phyloP scores from a whole-genome alignment of 192 early-diverging fungal species.

The Podila verticillata region DNA sequence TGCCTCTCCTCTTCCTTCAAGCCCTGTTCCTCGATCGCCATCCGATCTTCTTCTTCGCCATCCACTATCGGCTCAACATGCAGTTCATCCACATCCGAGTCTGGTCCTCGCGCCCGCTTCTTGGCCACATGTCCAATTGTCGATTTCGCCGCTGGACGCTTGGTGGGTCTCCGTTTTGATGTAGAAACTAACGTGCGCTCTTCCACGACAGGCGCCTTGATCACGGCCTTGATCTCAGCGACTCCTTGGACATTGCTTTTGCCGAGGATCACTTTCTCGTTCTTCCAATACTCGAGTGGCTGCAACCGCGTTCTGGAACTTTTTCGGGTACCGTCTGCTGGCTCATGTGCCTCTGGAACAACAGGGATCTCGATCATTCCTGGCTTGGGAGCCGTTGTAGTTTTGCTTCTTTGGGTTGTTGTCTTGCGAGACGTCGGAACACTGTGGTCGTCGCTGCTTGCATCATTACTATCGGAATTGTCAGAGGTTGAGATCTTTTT shows the following conservation, averaged over 20 bases:
- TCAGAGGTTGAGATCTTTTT: background rate
- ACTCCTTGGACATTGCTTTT: background rate
- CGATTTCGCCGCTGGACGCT: background rate
- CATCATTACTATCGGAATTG: background rate
- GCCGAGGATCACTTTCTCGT: constrained; percentile 20
- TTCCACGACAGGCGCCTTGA: constrained; percentile 3
- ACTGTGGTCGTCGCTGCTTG: background rate
- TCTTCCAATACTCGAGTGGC: constrained; percentile 34
- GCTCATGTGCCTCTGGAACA: background rate
- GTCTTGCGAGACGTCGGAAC: constrained; percentile 1
- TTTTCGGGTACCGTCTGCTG: constrained; percentile 7
- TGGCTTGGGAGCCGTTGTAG: background rate
- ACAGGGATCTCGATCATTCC: constrained; percentile 4
- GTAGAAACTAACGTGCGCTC: background rate
- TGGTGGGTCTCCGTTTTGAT: background rate
- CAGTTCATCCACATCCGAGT: background rate
- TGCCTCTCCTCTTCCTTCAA: background rate
- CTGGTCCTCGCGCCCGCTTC: background rate
- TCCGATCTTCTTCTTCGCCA: background rate
- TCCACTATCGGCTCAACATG: background rate
- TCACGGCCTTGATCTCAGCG: constrained; percentile 20
- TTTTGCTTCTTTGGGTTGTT: background rate
- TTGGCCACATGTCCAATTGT: background rate
- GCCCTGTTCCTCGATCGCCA: background rate
- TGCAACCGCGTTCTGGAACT: constrained; percentile 10